These are phyloP conservation scores for Geosmithia flava DNA, from an alignment of 2,329 filamentous ascomycete genomes.

Conservation along the genomic window DNA sequence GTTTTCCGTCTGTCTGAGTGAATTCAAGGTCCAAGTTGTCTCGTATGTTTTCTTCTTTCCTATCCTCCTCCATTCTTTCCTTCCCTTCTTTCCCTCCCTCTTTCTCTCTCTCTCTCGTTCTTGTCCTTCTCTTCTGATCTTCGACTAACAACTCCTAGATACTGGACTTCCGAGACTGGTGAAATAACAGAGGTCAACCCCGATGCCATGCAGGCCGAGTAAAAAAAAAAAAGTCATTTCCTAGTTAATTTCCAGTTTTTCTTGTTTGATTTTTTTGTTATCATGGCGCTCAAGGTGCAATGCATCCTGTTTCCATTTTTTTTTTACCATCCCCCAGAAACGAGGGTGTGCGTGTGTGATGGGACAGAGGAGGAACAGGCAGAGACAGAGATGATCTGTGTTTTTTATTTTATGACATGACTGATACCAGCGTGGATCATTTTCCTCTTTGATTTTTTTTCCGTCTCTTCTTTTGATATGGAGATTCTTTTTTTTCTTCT, in stretches of 20 bases:
- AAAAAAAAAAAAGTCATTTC: not conserved
- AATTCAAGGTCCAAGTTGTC: conserved; percentile 73
- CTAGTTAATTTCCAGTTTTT: not conserved
- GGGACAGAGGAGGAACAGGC: not conserved
- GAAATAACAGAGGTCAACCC: conserved; percentile 44
- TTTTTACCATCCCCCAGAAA: not conserved
- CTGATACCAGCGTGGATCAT: conserved; percentile 3
- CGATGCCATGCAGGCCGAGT: conserved; percentile 21
- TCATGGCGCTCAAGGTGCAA: not conserved
- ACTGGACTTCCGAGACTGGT: conserved; percentile 48
- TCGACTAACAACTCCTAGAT: conserved; percentile 15
- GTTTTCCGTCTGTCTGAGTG: conserved; percentile 80
- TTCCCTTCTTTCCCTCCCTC: not conserved
- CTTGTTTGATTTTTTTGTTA: not conserved
- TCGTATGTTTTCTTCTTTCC: conserved; percentile 39
- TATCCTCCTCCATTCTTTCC: not conserved
- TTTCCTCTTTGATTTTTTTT: not conserved
- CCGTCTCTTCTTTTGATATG: conserved; percentile 1
- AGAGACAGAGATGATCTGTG: too few species aligned
- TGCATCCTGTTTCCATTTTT: not conserved
- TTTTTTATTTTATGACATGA: not conserved
- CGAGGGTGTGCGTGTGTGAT: too few species aligned
- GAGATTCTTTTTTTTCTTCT: not conserved
- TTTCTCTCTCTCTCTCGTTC: conserved; percentile 1
- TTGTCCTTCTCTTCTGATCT: not conserved